Percentiles rank a stretch among this genome's conserved stretches.
Conservation (phyloP, 2,329 filamentous ascomycete genomes). For the Seiridium cupressi region DNA sequence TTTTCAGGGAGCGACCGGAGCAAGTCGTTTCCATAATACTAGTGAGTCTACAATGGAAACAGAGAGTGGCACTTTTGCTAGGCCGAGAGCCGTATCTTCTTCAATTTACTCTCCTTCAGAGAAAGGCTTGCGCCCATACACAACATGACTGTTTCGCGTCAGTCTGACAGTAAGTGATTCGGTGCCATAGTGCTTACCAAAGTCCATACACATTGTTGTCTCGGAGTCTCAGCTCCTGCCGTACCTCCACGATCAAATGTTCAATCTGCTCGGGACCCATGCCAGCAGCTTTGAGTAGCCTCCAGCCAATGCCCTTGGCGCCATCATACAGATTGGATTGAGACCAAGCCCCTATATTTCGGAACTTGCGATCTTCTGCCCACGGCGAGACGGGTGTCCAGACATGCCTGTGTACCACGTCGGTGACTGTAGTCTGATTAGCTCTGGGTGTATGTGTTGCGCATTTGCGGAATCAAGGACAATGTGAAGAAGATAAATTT, state of each 20-base stretch:
- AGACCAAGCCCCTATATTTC: neutral
- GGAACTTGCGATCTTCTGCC: neutral
- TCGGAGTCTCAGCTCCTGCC: neutral
- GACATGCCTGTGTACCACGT: neutral
- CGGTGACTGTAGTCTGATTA: neutral
- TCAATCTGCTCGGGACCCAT: neutral
- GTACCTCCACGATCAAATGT: neutral
- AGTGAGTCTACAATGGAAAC: too few relatives aligned
- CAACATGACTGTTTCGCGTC: neutral
- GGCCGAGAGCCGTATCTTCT: neutral
- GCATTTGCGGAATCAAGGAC: too few relatives aligned
- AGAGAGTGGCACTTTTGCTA: too few relatives aligned
- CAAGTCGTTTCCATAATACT: too few relatives aligned
- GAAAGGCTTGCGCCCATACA: neutral
- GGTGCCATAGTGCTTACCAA: neutral
- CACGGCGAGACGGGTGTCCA: neutral
- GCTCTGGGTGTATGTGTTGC: too few relatives aligned
- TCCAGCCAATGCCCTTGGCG: neutral
- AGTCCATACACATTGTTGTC: neutral
- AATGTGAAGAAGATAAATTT: too few relatives aligned
- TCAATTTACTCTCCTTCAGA: neutral
- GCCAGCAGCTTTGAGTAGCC: neutral
- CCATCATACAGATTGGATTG: neutral
- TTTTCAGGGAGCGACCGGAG: too few relatives aligned
- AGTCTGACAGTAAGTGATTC: neutral